Evolutionary conservation across 176 grass and related monocot species (phyloP).

Genomic region (Stipa capillata): DNA sequence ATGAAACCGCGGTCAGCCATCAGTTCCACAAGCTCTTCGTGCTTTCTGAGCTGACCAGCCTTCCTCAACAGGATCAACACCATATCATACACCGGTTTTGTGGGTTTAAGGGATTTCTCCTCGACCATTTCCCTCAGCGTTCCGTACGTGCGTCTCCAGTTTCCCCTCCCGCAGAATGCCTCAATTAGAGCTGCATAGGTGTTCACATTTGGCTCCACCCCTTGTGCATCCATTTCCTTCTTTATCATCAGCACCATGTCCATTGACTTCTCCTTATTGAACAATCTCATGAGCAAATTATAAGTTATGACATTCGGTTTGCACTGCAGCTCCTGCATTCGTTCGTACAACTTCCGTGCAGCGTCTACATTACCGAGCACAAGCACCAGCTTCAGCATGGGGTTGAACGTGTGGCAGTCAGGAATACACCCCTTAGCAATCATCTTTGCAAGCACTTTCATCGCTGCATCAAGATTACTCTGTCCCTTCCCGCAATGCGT

Average conservation of each 20-base stretch:
- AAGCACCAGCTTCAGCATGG: slow-evolving; percentile 59
- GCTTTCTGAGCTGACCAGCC: slow-evolving; percentile 61
- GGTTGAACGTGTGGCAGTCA: slow-evolving; percentile 79
- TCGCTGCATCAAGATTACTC: slow-evolving; percentile 69
- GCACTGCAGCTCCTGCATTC: slow-evolving; percentile 68
- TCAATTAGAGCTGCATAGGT: slow-evolving; percentile 56
- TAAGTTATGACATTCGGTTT: slow-evolving; percentile 75
- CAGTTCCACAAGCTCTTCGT: slow-evolving; percentile 62
- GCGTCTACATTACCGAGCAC: slow-evolving; percentile 44
- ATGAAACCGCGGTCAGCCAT: slow-evolving; percentile 75
- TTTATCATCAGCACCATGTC: slow-evolving; percentile 93
- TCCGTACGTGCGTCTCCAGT: slow-evolving; percentile 48
- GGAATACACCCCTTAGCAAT: slow-evolving; percentile 54
- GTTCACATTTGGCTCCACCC: slow-evolving; percentile 68
- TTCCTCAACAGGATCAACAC: slow-evolving; percentile 57
- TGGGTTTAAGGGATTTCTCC: slow-evolving; percentile 71
- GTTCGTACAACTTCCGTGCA: slow-evolving; percentile 54
- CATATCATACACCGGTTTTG: slow-evolving; percentile 40
- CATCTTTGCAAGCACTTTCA: slow-evolving; percentile 82
- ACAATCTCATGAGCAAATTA: slow-evolving; percentile 68
- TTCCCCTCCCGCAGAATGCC: slow-evolving; percentile 62
- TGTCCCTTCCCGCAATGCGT: slow-evolving; percentile 71
- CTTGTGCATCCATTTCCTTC: slow-evolving; percentile 66
- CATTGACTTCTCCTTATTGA: slow-evolving; percentile 76
- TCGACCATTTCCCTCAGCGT: slow-evolving; percentile 67